phyloP scores from a whole-genome alignment of 306 rosid genomes.

The Begonia fuchsioides region DNA sequence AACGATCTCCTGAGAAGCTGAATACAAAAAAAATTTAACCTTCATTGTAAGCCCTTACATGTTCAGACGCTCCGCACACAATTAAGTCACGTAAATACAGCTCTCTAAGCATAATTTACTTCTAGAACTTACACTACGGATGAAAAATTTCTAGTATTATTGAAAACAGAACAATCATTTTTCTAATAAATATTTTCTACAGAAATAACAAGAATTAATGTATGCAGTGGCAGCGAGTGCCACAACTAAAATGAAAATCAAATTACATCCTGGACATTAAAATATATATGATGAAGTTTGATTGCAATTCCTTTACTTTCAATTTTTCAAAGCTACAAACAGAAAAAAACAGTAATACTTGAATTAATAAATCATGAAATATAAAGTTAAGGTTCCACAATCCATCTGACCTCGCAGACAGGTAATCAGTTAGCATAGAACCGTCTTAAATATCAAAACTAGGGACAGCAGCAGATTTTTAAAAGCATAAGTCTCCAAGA shows the following conservation, averaged over 20 bases:
- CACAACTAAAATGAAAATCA: no score
- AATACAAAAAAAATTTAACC: conserved; percentile 12
- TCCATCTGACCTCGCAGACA: background rate
- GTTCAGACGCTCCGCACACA: background rate
- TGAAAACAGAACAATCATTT: no score
- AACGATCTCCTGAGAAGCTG: conserved; percentile 29
- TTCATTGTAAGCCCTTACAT: background rate
- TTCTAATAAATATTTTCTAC: no score
- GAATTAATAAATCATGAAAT: background rate
- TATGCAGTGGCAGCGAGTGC: background rate
- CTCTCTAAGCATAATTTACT: background rate
- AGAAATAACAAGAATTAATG: background rate
- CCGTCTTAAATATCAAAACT: background rate
- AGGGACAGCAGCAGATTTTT: background rate
- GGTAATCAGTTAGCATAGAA: background rate
- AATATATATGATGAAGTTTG: background rate
- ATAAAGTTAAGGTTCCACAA: background rate
- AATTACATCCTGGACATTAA: background rate
- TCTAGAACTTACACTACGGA: background rate
- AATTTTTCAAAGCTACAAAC: background rate
- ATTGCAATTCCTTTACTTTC: background rate
- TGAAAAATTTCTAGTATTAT: no score
- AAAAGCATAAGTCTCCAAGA: background rate
- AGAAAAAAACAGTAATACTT: background rate
- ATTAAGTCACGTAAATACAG: background rate